Conservation (phyloP, 306 rosid genomes). For the Myrica gale region DNA sequence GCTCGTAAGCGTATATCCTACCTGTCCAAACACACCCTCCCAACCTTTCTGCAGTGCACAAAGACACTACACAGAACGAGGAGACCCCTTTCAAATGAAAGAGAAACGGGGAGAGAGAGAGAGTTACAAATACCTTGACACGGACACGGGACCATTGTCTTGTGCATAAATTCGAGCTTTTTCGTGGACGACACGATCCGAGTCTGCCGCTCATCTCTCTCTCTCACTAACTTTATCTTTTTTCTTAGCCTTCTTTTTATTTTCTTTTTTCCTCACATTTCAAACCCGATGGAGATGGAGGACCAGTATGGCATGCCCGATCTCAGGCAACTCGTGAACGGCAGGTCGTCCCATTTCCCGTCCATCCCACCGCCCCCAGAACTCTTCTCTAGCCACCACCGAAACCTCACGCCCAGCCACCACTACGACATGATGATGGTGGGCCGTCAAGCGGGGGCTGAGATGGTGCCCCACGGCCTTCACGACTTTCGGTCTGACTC, state of each 20-base stretch:
- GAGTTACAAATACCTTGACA: constrained; percentile 35
- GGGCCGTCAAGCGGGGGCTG: constrained; percentile 43
- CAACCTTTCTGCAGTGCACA: constrained; percentile 20
- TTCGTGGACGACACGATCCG: constrained; percentile 93
- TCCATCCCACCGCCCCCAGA: constrained; percentile 41
- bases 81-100: constrained; percentile 20
- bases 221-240: constrained; percentile 12
- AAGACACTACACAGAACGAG: constrained; percentile 40
- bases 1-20: constrained; percentile 5
- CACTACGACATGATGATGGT: constrained; percentile 72
- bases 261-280: constrained; percentile 5
- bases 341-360: constrained; percentile 43
- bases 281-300: constrained; percentile 61
- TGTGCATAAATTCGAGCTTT: constrained; percentile 46
- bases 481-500: constrained; percentile 61
- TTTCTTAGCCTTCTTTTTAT: not conserved
- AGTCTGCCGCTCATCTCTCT: constrained; percentile 56
- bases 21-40: constrained; percentile 20
- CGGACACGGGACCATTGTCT: constrained; percentile 77
- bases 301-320: constrained; percentile 52
- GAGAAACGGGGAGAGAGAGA: constrained; percentile 18
- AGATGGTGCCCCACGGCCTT: constrained; percentile 45
- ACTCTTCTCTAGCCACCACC: constrained; percentile 55
- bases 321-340: constrained; percentile 63
- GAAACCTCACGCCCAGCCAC: constrained; percentile 31